Base-by-base conservation (phyloP, 495 filamentous ascomycete genomes). In the Parathielavia hyrcaniae region DNA sequence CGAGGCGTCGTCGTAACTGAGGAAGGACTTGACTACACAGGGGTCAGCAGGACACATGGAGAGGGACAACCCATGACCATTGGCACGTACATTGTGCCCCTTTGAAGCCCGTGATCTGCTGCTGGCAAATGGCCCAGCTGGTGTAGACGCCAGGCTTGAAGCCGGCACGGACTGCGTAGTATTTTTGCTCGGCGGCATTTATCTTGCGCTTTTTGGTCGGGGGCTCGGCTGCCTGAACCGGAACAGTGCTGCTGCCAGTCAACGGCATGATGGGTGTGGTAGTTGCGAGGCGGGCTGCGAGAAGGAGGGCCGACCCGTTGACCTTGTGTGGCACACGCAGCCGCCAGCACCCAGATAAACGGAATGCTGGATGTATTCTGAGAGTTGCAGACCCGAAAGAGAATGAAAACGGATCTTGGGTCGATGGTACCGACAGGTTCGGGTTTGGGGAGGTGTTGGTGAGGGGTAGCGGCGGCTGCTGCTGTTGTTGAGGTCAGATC, bases 121-220 rank as follows among this genome's bases (percentile, higher is more conserved):
- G 78, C 67, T 92, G 74, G 67, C 90, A 96, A 52, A 93, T 87
- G 17, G 73, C 70, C 88, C 89, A 98, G 49, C 74, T 84, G 64
- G 83, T 80, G 71, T 96, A 98, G n/a, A 98, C 83, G 5, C 90
- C 93, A 1, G 93, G 90, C 26, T 75, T 81, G 57, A 81, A 78
- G 9, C 93, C 93, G 20, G 75, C 78, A 40, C 85, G 84, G 23
- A 98, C 93, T 13, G 87, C 90, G 70, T 97, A 98, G 72, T 85
- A 96, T 73, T 93, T 96, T 55, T 78, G 75, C 32, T 67, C 61
- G 22, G 41, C 55, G 30, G 65, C 45, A 32, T 71, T 67, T 49
- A 63, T 55, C 66, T 76, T 78, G 56, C 74, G 69, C 66, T 76
- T 78, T 54, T 61, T 75, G 53, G 69, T 66, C 1, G 58, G 11